phyloP scores from a whole-genome alignment of 495 filamentous ascomycete genomes.

The Trichoderma erinaceum region DNA sequence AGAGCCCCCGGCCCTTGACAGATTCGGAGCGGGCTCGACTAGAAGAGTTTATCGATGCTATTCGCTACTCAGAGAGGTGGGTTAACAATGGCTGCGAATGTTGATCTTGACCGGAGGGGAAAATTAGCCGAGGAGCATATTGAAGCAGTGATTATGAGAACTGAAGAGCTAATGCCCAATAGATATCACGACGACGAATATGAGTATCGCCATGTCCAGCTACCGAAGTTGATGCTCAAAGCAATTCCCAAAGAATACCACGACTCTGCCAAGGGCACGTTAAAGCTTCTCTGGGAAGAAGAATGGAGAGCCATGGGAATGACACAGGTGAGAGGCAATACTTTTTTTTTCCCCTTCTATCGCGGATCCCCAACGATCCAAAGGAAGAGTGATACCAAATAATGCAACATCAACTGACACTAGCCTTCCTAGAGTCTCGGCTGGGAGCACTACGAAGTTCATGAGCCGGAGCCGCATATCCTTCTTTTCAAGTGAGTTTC shows the following conservation, averaged over 20 bases:
- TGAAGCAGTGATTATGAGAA: constrained; percentile 6
- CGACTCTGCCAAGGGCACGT: constrained; percentile 77
- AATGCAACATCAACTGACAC: constrained; percentile 4
- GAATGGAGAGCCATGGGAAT: constrained; percentile 96
- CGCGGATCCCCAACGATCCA: background rate
- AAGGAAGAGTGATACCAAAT: background rate
- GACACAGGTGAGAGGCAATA: constrained; percentile 64
- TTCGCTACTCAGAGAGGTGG: constrained; percentile 93
- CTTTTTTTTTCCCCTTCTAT: background rate
- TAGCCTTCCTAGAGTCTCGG: constrained; percentile 66
- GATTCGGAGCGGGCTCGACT: constrained; percentile 74
- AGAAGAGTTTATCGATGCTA: constrained; percentile 84
- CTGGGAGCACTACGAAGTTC: constrained; percentile 99
- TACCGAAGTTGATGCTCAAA: constrained; percentile 97
- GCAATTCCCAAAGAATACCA: constrained; percentile 94
- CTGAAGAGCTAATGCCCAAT: background rate
- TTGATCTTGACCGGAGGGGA: background rate
- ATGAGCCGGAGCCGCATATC: constrained; percentile 97
- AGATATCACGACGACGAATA: constrained; percentile 85
- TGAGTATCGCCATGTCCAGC: constrained; percentile 94
- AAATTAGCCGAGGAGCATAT: background rate
- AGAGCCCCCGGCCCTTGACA: constrained; percentile 70
- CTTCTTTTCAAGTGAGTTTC: constrained; percentile 86
- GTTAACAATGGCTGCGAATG: constrained; percentile 22
- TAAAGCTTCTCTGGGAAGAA: constrained; percentile 96